A percentile compares a stretch with the other conserved stretches of the same genome.
Conservation (phyloP, 2,329 filamentous ascomycete genomes). For the Colletotrichum costaricense region DNA sequence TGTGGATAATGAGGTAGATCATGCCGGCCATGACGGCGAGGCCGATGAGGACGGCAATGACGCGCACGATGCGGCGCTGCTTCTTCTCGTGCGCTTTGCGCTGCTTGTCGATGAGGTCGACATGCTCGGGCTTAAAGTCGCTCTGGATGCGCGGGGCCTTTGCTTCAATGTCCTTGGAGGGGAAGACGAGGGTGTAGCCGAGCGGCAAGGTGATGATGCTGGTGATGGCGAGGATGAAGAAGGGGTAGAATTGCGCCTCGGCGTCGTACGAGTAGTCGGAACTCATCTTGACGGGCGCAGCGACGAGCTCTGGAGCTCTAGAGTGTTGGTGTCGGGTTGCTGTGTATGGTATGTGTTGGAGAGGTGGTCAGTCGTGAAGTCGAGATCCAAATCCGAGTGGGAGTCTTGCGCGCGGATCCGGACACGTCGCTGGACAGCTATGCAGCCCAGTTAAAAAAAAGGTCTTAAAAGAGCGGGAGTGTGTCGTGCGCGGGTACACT, state of each 20-base stretch:
- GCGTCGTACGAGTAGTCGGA: slow-evolving; percentile 99
- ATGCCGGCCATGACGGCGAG: slow-evolving; percentile 90
- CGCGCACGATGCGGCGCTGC: slow-evolving; percentile 88
- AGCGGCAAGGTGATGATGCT: slow-evolving; percentile 89
- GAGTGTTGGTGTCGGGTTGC: neutral
- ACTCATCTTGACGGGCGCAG: slow-evolving; percentile 72
- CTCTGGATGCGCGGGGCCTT: slow-evolving; percentile 86
- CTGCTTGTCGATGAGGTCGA: slow-evolving; percentile 83
- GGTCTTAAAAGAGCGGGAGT: neutral
- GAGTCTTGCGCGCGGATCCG: slow-evolving; percentile 3
- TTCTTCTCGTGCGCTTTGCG: slow-evolving; percentile 89
- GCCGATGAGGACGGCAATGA: slow-evolving; percentile 78
- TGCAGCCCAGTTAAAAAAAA: neutral
- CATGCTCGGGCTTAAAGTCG: slow-evolving; percentile 84
- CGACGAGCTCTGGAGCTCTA: slow-evolving; percentile 45
- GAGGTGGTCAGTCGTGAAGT: slow-evolving; percentile 16
- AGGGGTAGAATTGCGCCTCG: slow-evolving; percentile 98
- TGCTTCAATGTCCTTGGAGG: slow-evolving; percentile 80
- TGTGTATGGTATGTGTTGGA: slow-evolving; percentile 6
- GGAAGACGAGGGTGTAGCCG: slow-evolving; percentile 87
- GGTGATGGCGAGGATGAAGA: slow-evolving; percentile 94
- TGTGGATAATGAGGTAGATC: slow-evolving; percentile 89
- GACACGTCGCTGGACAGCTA: slow-evolving; percentile 14
- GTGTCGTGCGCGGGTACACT: neutral
- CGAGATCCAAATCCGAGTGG: neutral